Evolutionary conservation across 1,139 yeast species (phyloP).

Genomic region (Geotrichum restrictum): DNA sequence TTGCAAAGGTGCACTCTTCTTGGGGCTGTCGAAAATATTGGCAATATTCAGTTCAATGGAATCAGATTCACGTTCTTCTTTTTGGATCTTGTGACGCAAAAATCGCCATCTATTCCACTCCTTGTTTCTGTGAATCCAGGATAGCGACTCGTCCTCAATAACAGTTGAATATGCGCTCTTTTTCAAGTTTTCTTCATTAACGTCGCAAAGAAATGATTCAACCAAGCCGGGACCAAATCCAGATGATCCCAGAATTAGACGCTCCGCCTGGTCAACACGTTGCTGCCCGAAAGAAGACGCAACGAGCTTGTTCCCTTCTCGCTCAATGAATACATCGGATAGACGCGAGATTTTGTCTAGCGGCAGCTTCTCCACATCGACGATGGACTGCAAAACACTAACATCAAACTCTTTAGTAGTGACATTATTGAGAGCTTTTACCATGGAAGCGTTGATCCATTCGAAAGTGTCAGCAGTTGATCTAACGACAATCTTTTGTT

Average conservation of each 20-base stretch:
- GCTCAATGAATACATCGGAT: conserved; percentile 34
- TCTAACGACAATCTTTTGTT: conserved; percentile 39
- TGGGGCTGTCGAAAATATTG: conserved; percentile 12
- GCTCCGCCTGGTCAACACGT: conserved; percentile 29
- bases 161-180: conserved; percentile 25
- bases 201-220: conserved; percentile 26
- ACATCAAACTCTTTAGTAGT: conserved; percentile 28
- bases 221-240: conserved; percentile 24
- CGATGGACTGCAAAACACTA: conserved; percentile 23
- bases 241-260: conserved; percentile 30
- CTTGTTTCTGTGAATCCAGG: conserved; percentile 34
- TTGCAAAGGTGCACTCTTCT: not conserved
- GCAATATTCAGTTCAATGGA: conserved; percentile 7
- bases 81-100: conserved; percentile 11
- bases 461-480: conserved; percentile 38
- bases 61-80: not conserved
- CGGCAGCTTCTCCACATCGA: conserved; percentile 25
- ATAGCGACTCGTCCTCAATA: conserved; percentile 34
- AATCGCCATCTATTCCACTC: conserved; percentile 34
- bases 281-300: conserved; percentile 28
- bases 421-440: conserved; percentile 28
- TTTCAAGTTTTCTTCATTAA: conserved; percentile 19
- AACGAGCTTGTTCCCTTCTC: conserved; percentile 23
- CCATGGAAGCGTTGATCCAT: conserved; percentile 39
- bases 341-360: conserved; percentile 33